Conservation (phyloP, 441 rosid species). For the Jatropha multifida region DNA sequence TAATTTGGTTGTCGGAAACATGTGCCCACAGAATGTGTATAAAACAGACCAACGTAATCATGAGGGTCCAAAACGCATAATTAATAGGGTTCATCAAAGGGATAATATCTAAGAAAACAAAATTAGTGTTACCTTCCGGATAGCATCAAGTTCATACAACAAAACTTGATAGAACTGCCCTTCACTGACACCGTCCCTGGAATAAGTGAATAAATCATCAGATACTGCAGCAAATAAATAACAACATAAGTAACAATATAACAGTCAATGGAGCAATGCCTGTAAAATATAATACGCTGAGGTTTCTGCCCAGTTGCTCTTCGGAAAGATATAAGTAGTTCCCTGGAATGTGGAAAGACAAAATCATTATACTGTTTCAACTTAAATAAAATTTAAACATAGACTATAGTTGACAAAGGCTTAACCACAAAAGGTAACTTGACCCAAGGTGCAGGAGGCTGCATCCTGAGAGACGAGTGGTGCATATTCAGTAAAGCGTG, state of each 20-base stretch:
- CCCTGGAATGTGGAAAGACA: constrained; percentile 45
- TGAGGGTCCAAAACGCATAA: neutral
- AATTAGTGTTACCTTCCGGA: constrained; percentile 61
- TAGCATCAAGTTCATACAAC: constrained; percentile 88
- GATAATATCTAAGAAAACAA: too few species aligned
- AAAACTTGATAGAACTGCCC: constrained; percentile 92
- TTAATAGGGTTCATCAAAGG: too few species aligned
- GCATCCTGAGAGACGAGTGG: neutral
- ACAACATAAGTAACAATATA: neutral
- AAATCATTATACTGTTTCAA: neutral
- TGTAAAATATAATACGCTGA: constrained; percentile 84
- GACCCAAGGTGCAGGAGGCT: neutral
- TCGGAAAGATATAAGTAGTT: constrained; percentile 80
- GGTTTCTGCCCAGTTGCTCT: constrained; percentile 95
- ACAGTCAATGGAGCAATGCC: constrained; percentile 30
- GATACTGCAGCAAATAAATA: neutral
- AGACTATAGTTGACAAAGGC: neutral
- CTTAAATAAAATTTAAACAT: neutral
- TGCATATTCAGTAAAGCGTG: neutral
- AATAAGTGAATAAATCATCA: constrained; percentile 16
- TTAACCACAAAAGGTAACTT: neutral
- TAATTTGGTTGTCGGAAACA: neutral
- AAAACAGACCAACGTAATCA: neutral
- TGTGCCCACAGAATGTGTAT: neutral
- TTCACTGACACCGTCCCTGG: constrained; percentile 95